Base-by-base conservation (phyloP, 2,329 filamentous ascomycete species). In the Monilinia aucupariae region DNA sequence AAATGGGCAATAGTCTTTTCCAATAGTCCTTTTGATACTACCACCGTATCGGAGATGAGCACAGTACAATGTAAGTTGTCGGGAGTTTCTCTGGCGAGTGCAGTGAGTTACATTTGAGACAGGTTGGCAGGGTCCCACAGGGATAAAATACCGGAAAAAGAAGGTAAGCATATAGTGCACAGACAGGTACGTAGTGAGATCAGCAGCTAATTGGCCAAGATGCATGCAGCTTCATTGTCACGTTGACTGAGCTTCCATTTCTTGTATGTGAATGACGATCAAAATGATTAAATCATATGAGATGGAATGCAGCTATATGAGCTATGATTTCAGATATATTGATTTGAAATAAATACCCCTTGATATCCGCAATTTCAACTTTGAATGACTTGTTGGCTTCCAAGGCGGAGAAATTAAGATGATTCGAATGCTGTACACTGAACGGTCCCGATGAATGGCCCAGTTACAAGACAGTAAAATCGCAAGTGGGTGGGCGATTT, bases 281-380 rank as follows among this genome's bases (percentile, higher is more conserved):
- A 22, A 22, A 45, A 15, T 55, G 53, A 55, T 55, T 10, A 30
- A 56, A 43, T 56, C 53, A 56, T 55, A 43, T 56, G 53, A 56
- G 39, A 56, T 47, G 15, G 22, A 22, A 22, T 45, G n/a, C 20
- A 45, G 39, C 27, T 12, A 22, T n/a, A 32, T 22, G 12, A 34
- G n/a, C 6, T 15, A 9, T 3, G 10, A 9, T 22, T 34, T 20
- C 12, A 27, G 20, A 32, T 34, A 32, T n/a, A 34, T 56, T n/a
- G 5, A 17, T 45, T 34, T 22, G 25, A 17, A 25, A 32, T 7
- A 15, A 45, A 8, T n/a, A 13, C 27, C 27, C 39, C 6, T 45
- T 34, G 22, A 22, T 32, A 1, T 45, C 22, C 7, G 12, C 4
- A 8, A 32, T 32, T 45, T 7, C 20, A 22, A 45, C 1, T 15